Conservation (phyloP, 1,284 basidiomycete species). For the Testicularia cyperi region DNA sequence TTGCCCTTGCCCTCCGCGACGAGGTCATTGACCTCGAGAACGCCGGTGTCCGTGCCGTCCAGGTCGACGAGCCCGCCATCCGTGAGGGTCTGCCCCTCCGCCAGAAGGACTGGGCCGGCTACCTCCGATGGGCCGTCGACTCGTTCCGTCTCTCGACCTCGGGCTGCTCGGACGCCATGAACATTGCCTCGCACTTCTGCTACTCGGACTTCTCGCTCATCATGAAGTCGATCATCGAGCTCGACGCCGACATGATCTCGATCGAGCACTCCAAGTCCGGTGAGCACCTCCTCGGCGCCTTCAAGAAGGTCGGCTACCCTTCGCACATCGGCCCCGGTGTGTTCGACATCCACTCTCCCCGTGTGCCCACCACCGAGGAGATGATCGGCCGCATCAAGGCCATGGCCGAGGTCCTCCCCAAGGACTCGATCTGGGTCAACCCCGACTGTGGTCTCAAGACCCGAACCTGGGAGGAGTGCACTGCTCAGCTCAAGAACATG, state of each 20-base stretch:
- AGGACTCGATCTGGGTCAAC: slow-evolving; percentile 73
- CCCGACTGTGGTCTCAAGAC: slow-evolving; percentile 71
- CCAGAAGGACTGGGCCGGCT: slow-evolving; percentile 55
- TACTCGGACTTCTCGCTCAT: slow-evolving; percentile 82
- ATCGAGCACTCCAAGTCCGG: slow-evolving; percentile 74
- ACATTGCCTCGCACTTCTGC: slow-evolving; percentile 60
- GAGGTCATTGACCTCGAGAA: slow-evolving; percentile 97
- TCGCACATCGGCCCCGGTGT: slow-evolving; percentile 95
- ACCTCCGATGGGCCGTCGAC: slow-evolving; percentile 60
- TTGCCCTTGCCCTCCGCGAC: slow-evolving; percentile 96
- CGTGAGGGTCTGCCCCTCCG: slow-evolving; percentile 75
- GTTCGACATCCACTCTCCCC: slow-evolving; percentile 97
- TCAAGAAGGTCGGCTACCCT: slow-evolving; percentile 93
- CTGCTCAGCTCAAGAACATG: slow-evolving; percentile 64
- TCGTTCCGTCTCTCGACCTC: slow-evolving; percentile 58
- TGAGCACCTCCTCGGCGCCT: slow-evolving; percentile 85
- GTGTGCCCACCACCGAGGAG: slow-evolving; percentile 83
- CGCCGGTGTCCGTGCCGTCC: slow-evolving; percentile 95
- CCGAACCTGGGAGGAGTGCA: slow-evolving; percentile 65
- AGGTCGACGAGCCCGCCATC: slow-evolving; percentile 99
- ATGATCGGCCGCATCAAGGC: slow-evolving; percentile 87
- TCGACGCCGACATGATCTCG: slow-evolving; percentile 98
- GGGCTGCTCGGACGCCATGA: slow-evolving; percentile 55
- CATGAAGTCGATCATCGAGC: slow-evolving; percentile 93
- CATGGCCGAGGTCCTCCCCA: slow-evolving; percentile 64